A percentile compares a stretch with the other conserved stretches of the same genome.
These are phyloP conservation scores for Grigorovia transvaalensis DNA, from an alignment of 805 yeast species.

Conservation along the genomic window DNA sequence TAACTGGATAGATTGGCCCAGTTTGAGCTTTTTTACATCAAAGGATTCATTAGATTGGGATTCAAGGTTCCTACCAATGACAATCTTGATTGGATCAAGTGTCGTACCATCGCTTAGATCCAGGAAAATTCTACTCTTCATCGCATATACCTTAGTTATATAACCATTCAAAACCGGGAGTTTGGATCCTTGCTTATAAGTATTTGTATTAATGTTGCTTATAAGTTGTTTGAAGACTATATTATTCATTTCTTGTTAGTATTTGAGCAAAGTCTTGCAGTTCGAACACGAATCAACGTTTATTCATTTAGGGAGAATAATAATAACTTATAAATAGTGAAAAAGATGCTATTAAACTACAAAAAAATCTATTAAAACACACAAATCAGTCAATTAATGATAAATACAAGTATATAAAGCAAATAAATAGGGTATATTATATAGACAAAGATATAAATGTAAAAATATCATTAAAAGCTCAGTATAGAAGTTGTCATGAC, in stretches of 20 bases:
- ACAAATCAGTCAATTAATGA: background rate
- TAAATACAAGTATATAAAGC: background rate
- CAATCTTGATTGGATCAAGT: conserved; percentile 43
- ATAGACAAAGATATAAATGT: background rate
- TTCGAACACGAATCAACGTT: background rate
- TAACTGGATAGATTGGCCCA: conserved; percentile 39
- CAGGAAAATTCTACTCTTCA: conserved; percentile 71
- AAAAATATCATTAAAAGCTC: background rate
- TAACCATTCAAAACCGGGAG: conserved; percentile 47
- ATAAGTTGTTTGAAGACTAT: conserved; percentile 2
- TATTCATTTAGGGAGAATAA: background rate
- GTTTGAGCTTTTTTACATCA: conserved; percentile 20
- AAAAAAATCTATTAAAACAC: background rate
- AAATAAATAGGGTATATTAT: background rate
- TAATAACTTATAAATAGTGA: too few species aligned
- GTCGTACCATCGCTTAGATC: conserved; percentile 75
- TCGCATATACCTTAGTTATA: conserved; percentile 58
- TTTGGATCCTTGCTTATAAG: conserved; percentile 9
- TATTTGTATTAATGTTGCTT: background rate
- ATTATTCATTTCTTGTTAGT: background rate
- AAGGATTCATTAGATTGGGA: conserved; percentile 16
- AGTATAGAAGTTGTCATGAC: background rate
- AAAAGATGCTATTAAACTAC: too few species aligned
- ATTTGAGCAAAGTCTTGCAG: background rate
- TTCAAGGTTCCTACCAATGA: conserved; percentile 24